These are phyloP conservation scores for Allium sativum DNA, from an alignment of 106 monocot species.

Conservation along the genomic window DNA sequence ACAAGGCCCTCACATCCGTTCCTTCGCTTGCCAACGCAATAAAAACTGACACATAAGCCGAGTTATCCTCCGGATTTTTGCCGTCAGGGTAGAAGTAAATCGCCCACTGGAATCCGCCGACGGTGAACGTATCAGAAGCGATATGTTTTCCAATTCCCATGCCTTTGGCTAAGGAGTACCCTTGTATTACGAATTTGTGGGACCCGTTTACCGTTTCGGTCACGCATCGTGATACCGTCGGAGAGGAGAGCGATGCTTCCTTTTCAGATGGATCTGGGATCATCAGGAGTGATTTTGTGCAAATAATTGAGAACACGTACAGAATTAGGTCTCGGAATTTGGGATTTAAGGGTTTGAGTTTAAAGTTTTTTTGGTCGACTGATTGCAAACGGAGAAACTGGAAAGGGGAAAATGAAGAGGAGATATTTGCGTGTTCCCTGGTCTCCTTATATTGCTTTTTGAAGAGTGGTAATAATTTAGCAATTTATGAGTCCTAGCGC, in stretches of 20 bases:
- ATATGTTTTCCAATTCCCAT: constrained; percentile 5
- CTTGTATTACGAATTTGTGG: constrained; percentile 21
- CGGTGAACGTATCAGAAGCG: constrained; percentile 12
- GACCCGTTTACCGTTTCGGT: constrained; percentile 15
- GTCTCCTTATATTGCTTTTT: no score
- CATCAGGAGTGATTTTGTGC: background rate
- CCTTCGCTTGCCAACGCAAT: constrained; percentile 13
- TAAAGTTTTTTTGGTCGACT: no score
- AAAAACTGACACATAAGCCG: constrained; percentile 14
- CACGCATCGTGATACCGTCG: constrained; percentile 27
- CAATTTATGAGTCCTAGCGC: no score
- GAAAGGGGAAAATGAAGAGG: no score
- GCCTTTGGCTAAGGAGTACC: constrained; percentile 9
- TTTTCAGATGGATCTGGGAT: background rate
- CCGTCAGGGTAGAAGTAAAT: constrained; percentile 22
- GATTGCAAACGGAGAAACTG: no score
- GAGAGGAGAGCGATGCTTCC: constrained; percentile 16
- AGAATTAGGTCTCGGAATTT: no score
- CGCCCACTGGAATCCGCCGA: constrained; percentile 23
- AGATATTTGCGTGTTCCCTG: no score
- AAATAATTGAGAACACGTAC: no score
- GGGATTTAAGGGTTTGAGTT: no score
- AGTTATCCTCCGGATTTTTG: constrained; percentile 7
- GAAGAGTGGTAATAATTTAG: no score
- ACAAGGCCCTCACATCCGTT: constrained; percentile 10